Evolutionary conservation across 2,329 filamentous ascomycete species (phyloP), one percentile per base, ranked within the genome.

Genomic region (Lecanicillium sp.): DNA sequence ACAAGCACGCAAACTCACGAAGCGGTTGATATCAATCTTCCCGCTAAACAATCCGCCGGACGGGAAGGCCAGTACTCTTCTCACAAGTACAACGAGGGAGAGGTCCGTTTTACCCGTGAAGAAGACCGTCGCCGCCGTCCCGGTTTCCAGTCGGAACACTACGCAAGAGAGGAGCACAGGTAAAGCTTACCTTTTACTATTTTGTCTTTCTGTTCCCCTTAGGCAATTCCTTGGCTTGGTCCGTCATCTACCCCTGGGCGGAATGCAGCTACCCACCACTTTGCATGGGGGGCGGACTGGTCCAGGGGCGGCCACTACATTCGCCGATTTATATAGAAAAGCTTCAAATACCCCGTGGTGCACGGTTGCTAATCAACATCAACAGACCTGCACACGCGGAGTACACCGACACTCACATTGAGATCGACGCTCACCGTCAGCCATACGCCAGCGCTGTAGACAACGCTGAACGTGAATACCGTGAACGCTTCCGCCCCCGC

Each of bases 41-140:
- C 71, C 48, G 52, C 55, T 53, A 71, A 79, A 70, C 75, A 82
- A 72, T 80, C 80, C 82, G 83, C 85, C 85, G 89, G 89, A 94
- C 89, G 87, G 88, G 88, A 94, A 89, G 87, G 85, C 87, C 79
- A 85, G 76, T 72, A 80, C 76, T 86, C 83, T 83, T 81, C 79
- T 71, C 67, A 78, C 54, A 76, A 71, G 64, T 73, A 73, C 69
- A 77, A 73, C 70, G 80, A 87, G 72, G 85, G 94, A 78, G 85
- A 94, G 74, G 78, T 94, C 71, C 75, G 67, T 58, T 83, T 84
- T 65, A 79, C 85, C 69, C 78, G 75, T 70, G 79, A 85, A 70
- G 79, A 85, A 71, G 79, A 89, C 66, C 76, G 70, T 65, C 71
- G 80, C 70, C 80, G 73, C 72, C 81, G 80, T 76, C 77, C 82